Percentiles rank a stretch among this genome's conserved stretches.
phyloP scores from a whole-genome alignment of 2,329 filamentous ascomycete genomes.

The Colletotrichum spinosum region DNA sequence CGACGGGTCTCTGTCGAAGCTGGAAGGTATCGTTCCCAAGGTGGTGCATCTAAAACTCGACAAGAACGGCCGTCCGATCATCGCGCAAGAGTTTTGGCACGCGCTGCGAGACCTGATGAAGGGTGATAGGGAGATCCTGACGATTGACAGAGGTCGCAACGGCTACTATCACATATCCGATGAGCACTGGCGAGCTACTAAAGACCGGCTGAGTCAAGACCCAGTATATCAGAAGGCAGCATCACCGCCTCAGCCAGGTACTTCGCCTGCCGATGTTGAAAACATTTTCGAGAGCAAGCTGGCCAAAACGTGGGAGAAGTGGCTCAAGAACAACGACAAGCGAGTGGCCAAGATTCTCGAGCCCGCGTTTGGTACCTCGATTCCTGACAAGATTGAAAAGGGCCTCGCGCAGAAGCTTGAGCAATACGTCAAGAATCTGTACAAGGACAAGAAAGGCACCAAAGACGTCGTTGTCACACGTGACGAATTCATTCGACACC shows the following conservation, averaged over 20 bases:
- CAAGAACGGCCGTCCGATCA: conserved; percentile 62
- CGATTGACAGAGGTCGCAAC: conserved; percentile 54
- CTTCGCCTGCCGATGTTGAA: conserved; percentile 42
- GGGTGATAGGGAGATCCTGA: conserved; percentile 60
- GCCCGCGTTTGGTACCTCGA: conserved; percentile 39
- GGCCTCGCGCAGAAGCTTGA: conserved; percentile 48
- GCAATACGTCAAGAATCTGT: conserved; percentile 52
- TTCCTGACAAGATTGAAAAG: conserved; percentile 45
- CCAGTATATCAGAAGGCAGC: conserved; percentile 44
- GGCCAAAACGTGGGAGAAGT: conserved; percentile 61
- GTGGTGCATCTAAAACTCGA: conserved; percentile 66
- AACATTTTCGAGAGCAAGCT: conserved; percentile 46
- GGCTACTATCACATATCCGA: conserved; percentile 56
- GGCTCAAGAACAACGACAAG: conserved; percentile 62
- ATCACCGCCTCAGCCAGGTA: conserved; percentile 40
- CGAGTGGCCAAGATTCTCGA: conserved; percentile 43
- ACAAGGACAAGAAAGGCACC: conserved; percentile 43
- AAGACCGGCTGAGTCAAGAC: conserved; percentile 53
- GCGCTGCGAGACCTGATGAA: conserved; percentile 69
- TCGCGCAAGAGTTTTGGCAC: conserved; percentile 73
- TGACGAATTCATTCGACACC: conserved; percentile 60
- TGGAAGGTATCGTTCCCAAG: conserved; percentile 66
- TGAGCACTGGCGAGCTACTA: conserved; percentile 60
- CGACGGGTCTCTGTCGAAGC: conserved; percentile 51
- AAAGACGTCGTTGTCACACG: conserved; percentile 56